Conservation (phyloP, 306 rosid species). For the Macrotyloma uniflorum region DNA sequence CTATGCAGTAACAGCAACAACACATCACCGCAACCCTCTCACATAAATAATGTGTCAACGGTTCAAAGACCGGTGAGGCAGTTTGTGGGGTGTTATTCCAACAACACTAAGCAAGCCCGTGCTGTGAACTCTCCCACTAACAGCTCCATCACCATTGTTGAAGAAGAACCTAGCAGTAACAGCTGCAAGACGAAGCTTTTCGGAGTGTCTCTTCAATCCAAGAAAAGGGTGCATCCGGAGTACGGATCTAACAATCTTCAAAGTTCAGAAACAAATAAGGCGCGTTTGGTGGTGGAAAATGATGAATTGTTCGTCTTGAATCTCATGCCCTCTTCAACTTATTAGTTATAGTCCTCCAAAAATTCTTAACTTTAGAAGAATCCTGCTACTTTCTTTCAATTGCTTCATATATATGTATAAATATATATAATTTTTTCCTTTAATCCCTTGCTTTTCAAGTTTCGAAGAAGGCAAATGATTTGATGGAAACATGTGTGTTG, state of each 20-base stretch:
- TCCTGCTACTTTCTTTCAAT: background rate
- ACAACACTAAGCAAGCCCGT: conserved; percentile 43
- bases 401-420: background rate
- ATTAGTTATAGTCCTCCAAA: conserved; percentile 38
- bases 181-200: conserved; percentile 77
- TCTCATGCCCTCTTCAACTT: conserved; percentile 82
- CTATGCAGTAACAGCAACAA: conserved; percentile 31
- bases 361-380: conserved; percentile 9
- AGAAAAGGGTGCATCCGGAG: conserved; percentile 83
- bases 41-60: background rate
- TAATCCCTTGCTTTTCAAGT: conserved; percentile 14
- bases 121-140: conserved; percentile 53
- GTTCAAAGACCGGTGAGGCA: conserved; percentile 52
- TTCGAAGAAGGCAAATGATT: conserved; percentile 27
- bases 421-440: background rate
- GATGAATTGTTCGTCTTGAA: conserved; percentile 68
- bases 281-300: conserved; percentile 62
- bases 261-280: conserved; percentile 46
- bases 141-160: conserved; percentile 64
- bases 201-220: conserved; percentile 77
- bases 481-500: conserved; percentile 37
- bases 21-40: background rate
- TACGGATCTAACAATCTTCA: conserved; percentile 43
- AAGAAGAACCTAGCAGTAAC: conserved; percentile 44
- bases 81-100: conserved; percentile 46